Evolutionary conservation across 2,329 filamentous ascomycete species (phyloP), one percentile per base, ranked within the genome.

Genomic region (Dothistroma septosporum): DNA sequence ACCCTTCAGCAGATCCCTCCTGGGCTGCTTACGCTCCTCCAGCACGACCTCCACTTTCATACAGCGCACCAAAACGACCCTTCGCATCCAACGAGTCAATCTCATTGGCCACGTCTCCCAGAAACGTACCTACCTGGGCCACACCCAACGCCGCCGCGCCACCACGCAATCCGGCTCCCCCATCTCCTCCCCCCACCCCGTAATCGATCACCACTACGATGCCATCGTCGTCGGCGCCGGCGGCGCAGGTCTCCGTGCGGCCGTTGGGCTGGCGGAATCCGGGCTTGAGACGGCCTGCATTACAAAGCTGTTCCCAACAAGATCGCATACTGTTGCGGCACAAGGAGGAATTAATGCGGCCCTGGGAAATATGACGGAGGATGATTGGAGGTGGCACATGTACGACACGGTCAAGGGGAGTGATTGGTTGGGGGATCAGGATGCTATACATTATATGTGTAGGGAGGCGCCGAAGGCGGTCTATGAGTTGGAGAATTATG

Each of bases 161-260:
- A 71, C 67, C 8, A 69, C 68, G 7, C 58, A 67, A 5, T 55
- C 69, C 31, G 59, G 57, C 57, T 44, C 60, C 22, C 54, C 63
- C 9, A 59, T 64, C 24, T 57, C 65, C 44, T 54, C 61, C 53
- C 92, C 95, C 78, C 96, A 97, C 77, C 88, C 91, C 53, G 89
- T 97, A 69, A 91, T 97, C 87, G 92, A 97, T 76, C 93, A 97
- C 79, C 91, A 97, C 79, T 97, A 96, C 79, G 93, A 97, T 69
- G 76, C 76, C 24, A 76, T 79, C 37, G 77, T 79, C 14, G 73
- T 79, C 21, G 76, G 77, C 48, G 85, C 85, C 63, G 85, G 85
- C 64, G 85, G 85, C 70, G 83, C 85, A 63, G 85, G 85, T 70
- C 77, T 87, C 46, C 80, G 85, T 69, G 85, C 85, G 55, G 84